Conservation (phyloP, 2,329 filamentous ascomycete species). For the Diplodia corticola region DNA sequence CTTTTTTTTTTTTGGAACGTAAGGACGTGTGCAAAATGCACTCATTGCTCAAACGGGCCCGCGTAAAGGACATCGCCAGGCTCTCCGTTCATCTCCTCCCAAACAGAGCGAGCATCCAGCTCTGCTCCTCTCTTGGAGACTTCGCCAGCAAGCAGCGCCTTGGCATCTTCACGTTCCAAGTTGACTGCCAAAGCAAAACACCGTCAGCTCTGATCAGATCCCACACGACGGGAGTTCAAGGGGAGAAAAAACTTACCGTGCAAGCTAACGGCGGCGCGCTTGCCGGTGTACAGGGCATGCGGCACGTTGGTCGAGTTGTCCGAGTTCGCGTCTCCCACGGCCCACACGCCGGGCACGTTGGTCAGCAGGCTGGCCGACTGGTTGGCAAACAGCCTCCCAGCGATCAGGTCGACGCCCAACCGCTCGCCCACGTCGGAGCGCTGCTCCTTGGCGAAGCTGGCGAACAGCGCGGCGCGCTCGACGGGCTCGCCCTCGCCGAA, state of each 20-base stretch:
- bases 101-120: neutral
- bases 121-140: neutral
- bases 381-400: neutral
- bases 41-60: neutral
- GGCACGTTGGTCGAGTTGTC: slow-evolving; percentile 16
- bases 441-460: slow-evolving; percentile 7
- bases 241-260: neutral
- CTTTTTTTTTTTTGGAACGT: no score
- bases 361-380: neutral
- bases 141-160: neutral
- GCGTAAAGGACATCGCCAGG: neutral
- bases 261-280: slow-evolving; percentile 4
- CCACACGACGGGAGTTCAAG: neutral
- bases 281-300: slow-evolving; percentile 10
- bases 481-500: slow-evolving; percentile 1
- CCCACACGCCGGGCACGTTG: slow-evolving; percentile 13
- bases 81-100: neutral
- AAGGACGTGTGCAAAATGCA: neutral
- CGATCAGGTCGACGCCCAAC: slow-evolving; percentile 1
- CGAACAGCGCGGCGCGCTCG: neutral
- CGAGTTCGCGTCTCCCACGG: slow-evolving; percentile 5
- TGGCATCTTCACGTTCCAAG: neutral
- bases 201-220: neutral
- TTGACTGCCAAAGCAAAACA: neutral
- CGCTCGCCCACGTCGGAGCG: neutral